These are phyloP conservation scores for Gremmenia infestans DNA, from an alignment of 2,329 filamentous ascomycete species.

Conservation along the genomic window DNA sequence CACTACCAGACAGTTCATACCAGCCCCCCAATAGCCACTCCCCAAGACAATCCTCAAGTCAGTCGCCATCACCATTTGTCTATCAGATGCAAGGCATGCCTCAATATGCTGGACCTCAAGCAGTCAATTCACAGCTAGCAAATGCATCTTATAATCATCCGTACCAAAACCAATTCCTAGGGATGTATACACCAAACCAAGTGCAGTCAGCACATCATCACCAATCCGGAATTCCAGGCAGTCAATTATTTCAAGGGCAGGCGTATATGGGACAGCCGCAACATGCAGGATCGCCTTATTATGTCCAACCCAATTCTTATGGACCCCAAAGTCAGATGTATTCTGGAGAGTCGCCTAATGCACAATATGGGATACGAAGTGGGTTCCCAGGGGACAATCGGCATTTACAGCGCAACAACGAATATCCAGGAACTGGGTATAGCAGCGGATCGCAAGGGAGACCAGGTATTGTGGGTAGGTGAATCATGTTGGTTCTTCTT, in stretches of 20 bases:
- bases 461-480: slow-evolving; percentile 28
- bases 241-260: slow-evolving; percentile 25
- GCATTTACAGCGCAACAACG: slow-evolving; percentile 11
- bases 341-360: slow-evolving; percentile 7
- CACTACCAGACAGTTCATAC: slow-evolving; percentile 25
- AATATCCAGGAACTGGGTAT: slow-evolving; percentile 9
- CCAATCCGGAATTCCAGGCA: slow-evolving; percentile 11
- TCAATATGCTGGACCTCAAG: slow-evolving; percentile 17
- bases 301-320: slow-evolving; percentile 24
- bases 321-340: slow-evolving; percentile 20
- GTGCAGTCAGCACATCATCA: slow-evolving; percentile 13
- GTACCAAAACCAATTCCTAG: slow-evolving; percentile 25
- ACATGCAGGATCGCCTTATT: slow-evolving; percentile 20
- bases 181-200: slow-evolving; percentile 21
- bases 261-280: slow-evolving; percentile 22
- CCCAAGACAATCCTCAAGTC: slow-evolving; percentile 19
- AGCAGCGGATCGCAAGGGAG: slow-evolving; percentile 8
- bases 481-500: background rate
- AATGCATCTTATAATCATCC: slow-evolving; percentile 22
- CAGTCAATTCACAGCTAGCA: slow-evolving; percentile 12
- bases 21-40: slow-evolving; percentile 15
- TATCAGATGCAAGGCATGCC: slow-evolving; percentile 22
- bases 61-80: slow-evolving; percentile 13
- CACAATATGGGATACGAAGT: slow-evolving; percentile 18
- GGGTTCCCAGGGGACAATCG: slow-evolving; percentile 19